Evolutionary conservation across 805 yeast species (phyloP).

Genomic region (Peterozyma xylosa): DNA sequence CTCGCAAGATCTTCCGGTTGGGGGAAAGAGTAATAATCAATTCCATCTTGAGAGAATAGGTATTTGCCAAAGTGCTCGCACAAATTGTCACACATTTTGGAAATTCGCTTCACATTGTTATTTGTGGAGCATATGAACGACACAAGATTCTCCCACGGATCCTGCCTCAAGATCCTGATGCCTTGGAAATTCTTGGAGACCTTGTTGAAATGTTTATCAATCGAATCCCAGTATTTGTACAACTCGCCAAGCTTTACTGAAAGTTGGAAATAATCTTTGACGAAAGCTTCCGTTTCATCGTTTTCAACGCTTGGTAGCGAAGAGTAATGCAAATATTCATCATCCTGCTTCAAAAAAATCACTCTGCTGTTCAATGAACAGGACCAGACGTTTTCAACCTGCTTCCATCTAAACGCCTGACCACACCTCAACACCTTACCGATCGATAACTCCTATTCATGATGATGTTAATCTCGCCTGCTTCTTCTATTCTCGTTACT

Average conservation of each 20-base stretch:
- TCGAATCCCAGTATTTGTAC: conserved; percentile 53
- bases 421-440: conserved; percentile 73
- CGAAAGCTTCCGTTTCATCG: conserved; percentile 30
- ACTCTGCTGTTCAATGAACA: conserved; percentile 54
- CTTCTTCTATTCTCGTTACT: too few species aligned
- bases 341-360: conserved; percentile 58
- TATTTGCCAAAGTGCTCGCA: conserved; percentile 64
- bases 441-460: conserved; percentile 42
- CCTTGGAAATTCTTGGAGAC: conserved; percentile 44
- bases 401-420: conserved; percentile 78
- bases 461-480: neutral
- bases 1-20: conserved; percentile 41
- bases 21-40: conserved; percentile 70
- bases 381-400: conserved; percentile 55
- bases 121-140: conserved; percentile 95
- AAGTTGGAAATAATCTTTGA: conserved; percentile 67
- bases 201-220: conserved; percentile 42
- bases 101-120: conserved; percentile 88
- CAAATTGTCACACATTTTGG: conserved; percentile 82
- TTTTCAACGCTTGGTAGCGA: conserved; percentile 23
- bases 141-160: conserved; percentile 92
- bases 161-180: conserved; percentile 80
- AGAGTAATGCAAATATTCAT: conserved; percentile 41
- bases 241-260: conserved; percentile 44
- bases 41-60: conserved; percentile 29